Conservation (phyloP, 306 rosid species). For the Pyrus betulifolia region DNA sequence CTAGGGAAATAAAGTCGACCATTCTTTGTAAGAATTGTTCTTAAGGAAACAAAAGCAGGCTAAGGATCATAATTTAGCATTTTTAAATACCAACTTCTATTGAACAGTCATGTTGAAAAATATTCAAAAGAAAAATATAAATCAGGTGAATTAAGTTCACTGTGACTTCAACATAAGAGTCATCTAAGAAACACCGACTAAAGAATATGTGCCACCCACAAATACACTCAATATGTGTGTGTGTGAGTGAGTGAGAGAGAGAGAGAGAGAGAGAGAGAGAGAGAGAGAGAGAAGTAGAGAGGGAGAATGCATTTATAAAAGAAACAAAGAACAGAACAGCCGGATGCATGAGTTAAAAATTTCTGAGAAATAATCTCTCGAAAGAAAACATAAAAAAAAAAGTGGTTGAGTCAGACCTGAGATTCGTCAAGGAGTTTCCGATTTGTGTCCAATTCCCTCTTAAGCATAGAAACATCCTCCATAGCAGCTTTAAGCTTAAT, state of each 20-base stretch:
- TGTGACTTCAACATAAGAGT: background rate
- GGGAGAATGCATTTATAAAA: background rate
- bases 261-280: background rate
- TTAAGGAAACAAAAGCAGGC: background rate
- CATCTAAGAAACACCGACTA: background rate
- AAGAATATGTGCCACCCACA: background rate
- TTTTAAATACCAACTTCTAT: background rate
- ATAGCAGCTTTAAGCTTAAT: constrained; percentile 49
- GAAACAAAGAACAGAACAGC: background rate
- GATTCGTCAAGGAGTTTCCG: constrained; percentile 88
- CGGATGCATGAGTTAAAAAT: background rate
- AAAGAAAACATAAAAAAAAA: background rate
- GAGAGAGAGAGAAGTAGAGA: background rate
- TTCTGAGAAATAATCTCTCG: background rate
- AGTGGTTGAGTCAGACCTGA: constrained; percentile 46
- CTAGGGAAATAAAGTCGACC: background rate
- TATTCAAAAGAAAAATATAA: background rate
- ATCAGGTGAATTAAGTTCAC: background rate
- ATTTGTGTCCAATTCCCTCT: constrained; percentile 70
- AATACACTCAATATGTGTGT: background rate
- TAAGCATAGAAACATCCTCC: constrained; percentile 67
- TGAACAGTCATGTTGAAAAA: background rate
- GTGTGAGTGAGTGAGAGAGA: background rate
- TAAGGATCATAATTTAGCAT: background rate
- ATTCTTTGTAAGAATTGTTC: background rate